Evolutionary conservation across 2,329 filamentous ascomycete genomes (phyloP), one percentile per base, ranked within the genome.

Genomic region (Aschersonia sp.): DNA sequence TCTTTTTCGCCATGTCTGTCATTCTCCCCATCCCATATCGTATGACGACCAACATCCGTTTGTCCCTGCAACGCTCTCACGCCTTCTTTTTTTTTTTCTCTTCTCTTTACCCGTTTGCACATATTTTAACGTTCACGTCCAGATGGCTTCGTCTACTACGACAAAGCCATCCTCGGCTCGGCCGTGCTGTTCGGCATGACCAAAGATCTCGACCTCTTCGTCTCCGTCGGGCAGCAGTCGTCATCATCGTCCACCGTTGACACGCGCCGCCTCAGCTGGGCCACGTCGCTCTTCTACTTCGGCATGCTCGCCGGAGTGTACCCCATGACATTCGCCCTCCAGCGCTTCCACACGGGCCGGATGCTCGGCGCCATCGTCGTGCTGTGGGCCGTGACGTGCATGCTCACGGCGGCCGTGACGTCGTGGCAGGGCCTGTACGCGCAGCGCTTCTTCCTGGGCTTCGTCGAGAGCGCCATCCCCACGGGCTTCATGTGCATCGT

Each of bases 131-230:
- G 2, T 22, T 22, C 22, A 22, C 22, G 4, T 78, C 11, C 40
- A 66, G 63, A 68, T 47, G 66, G 64, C 42, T 58, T 68, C 30
- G 65, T 68, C 4, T 69, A 69, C 55, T 69, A 69, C 49, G 66
- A 68, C 58, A 68, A 82, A 68, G 83, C 84, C 6, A 87, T 88
- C 51, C 69, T 88, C 3, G 84, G 84, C 14, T 79, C 77, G 30
- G 83, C 84, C 0, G 78, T 74, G 1, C 73, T 88, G 10, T 87
- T 88, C 58, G 84, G 84, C 52, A 86, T 88, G 83, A 86, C 82
- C 0, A 66, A 67, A 4, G 83, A 87, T 57, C 71, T 88, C 4
- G 52, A 66, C 1, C 73, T 88, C 41, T 70, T 70, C 32, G 64
- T 83, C 4, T 63, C 74, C 10, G 61, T 70, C 54, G 22, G 22